phyloP scores from a whole-genome alignment of 352 stramenopile genomes.

The Phytophthora palmivora region DNA sequence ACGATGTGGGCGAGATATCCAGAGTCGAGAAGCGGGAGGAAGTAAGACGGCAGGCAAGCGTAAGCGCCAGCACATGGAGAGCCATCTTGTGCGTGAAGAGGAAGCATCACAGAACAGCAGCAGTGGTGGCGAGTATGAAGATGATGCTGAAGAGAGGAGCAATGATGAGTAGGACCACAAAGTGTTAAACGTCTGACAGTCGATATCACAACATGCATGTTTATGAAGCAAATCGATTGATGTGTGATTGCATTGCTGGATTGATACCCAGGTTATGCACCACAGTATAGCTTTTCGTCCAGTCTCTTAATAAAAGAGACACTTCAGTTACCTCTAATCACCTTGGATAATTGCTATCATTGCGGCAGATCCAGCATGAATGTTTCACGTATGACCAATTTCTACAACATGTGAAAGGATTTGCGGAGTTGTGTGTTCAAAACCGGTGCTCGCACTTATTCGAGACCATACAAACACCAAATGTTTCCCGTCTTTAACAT shows the following conservation, averaged over 20 bases:
- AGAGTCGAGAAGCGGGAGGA: neutral
- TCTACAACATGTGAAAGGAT: neutral
- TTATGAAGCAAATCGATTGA: no score
- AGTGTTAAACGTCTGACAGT: no score
- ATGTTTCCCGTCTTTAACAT: no score
- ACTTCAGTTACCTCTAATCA: neutral
- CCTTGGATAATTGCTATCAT: neutral
- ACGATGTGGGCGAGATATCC: constrained; percentile 3
- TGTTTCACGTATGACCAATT: no score
- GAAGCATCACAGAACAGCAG: no score
- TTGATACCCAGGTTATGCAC: no score
- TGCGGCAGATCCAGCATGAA: no score
- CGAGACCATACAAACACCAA: neutral
- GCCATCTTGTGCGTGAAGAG: neutral
- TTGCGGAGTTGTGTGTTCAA: neutral
- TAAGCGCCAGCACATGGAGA: neutral
- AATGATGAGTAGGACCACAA: neutral
- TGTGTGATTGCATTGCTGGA: neutral
- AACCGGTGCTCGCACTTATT: neutral
- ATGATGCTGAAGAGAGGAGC: no score
- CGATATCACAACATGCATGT: neutral
- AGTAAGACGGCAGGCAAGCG: no score
- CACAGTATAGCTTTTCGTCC: no score
- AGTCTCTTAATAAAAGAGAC: neutral
- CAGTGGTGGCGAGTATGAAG: no score